These are phyloP conservation scores for Graphilbum sp. DNA, from an alignment of 2,329 filamentous ascomycete genomes.

Conservation along the genomic window DNA sequence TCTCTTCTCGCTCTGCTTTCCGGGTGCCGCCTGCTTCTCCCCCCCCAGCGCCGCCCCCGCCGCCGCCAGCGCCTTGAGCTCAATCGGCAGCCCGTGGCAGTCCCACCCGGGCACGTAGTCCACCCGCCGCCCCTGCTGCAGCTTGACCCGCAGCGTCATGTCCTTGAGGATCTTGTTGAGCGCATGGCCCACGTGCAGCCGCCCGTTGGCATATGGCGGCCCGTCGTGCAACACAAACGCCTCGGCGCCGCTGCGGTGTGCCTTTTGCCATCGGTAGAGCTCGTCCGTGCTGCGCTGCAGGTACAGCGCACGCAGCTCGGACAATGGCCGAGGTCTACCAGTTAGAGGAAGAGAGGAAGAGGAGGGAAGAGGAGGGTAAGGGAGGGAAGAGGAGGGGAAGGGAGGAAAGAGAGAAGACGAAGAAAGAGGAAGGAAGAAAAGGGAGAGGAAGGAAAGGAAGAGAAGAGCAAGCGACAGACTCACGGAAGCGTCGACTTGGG, in stretches of 20 bases:
- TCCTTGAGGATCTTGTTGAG: conserved; percentile 97
- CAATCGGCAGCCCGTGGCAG: conserved; percentile 92
- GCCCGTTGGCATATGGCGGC: conserved; percentile 89
- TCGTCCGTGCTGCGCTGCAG: conserved; percentile 69
- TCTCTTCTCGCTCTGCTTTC: background rate
- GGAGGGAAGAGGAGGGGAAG: background rate
- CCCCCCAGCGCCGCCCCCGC: background rate
- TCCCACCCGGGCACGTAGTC: conserved; percentile 90
- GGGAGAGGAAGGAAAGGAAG: background rate
- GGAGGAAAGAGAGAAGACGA: background rate
- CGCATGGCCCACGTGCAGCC: conserved; percentile 81
- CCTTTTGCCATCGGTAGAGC: conserved; percentile 73
- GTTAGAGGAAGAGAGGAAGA: background rate
- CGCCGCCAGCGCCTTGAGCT: conserved; percentile 74
- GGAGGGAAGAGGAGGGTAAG: background rate
- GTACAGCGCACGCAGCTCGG: conserved; percentile 37
- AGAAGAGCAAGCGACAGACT: conserved; percentile 11
- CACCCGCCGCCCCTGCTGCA: conserved; percentile 61
- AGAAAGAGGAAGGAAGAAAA: background rate
- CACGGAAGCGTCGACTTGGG: conserved; percentile 61
- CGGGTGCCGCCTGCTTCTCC: background rate
- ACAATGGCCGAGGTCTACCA: conserved; percentile 32
- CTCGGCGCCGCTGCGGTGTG: conserved; percentile 31
- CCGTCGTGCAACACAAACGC: conserved; percentile 84
- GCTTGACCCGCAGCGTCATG: conserved; percentile 67